These are phyloP conservation scores for Umbelopsis vinacea DNA, from an alignment of 192 early-diverging fungal genomes.

Conservation along the genomic window DNA sequence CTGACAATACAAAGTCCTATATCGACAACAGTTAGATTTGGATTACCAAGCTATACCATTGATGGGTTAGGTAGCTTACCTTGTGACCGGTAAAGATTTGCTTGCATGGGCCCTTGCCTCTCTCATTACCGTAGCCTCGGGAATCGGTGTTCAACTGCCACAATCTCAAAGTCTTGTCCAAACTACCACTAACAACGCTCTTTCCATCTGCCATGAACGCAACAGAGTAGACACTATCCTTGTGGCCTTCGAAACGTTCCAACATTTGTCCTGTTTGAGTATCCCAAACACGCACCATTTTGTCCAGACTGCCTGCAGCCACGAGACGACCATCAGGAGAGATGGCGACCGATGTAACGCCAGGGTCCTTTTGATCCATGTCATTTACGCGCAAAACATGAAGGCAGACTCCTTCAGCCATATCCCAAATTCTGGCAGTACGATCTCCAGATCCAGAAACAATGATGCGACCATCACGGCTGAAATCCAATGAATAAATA, in stretches of 20 bases:
- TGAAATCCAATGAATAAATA: conserved; percentile 97
- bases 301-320: conserved; percentile 91
- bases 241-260: conserved; percentile 94
- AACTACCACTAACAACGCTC: conserved; percentile 87
- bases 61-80: conserved; percentile 31
- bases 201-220: conserved; percentile 95
- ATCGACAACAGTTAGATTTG: neutral
- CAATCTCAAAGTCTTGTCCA: conserved; percentile 91
- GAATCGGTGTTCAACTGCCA: conserved; percentile 78
- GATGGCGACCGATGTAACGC: conserved; percentile 95
- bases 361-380: conserved; percentile 83
- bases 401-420: conserved; percentile 74
- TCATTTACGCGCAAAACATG: conserved; percentile 80
- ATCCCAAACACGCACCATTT: conserved; percentile 95
- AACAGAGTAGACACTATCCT: conserved; percentile 95
- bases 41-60: neutral
- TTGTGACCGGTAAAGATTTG: conserved; percentile 58
- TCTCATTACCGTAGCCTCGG: conserved; percentile 32
- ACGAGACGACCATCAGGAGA: conserved; percentile 89
- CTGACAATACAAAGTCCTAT: conserved; percentile 96
- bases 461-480: conserved; percentile 84
- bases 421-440: conserved; percentile 89
- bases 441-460: conserved; percentile 91
- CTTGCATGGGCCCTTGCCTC: conserved; percentile 47
- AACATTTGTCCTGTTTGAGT: conserved; percentile 73